Base-by-base conservation (phyloP, 2,329 filamentous ascomycete genomes). In the Cercospora berteroae region DNA sequence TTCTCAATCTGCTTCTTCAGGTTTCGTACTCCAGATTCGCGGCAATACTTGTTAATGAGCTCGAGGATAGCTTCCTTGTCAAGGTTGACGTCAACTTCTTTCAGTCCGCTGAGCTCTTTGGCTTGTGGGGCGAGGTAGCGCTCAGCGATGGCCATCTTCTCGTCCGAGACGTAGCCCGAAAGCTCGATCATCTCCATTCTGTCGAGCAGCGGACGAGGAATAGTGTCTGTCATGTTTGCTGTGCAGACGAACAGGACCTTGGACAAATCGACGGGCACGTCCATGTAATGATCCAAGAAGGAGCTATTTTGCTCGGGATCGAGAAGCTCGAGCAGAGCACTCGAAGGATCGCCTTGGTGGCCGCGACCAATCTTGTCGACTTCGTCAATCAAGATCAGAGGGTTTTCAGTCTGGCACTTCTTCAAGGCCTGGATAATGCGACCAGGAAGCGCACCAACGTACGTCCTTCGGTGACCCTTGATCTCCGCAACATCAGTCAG, bases 1-100 rank as follows among this genome's bases (percentile, higher is more conserved):
- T 99, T 99, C 80, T 99, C 95, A 69, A 99, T 99, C 79, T 98
- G 94, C 84, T 99, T 98, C 87, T 99, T 99, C 69, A 99, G 83
- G 77, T 99, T 99, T 72, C 95, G 90, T 8, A 99, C 96, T 74
- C 95, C 95, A 52, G 93, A 97, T 81, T 99, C 95, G 52, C 95
- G 91, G 81, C 94, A 97, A 83, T 99, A 99, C 25, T 93, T 96
- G 82, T 98, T 98, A 83, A 99, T 99, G 55, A 99, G 86, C 80
- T 99, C 95, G 76, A 95, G 90, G 55, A 99, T 96, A 12, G 94
- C 96, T 66, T 91, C 90, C 73, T 93, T 89, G 69, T 89, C 90
- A 52, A 99, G 84, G n/a, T 84, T 83, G n/a, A 99, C 94, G 76
- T 97, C 90, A 20, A 94, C 94, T 20, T 95, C 87, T 78, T 96